These are phyloP conservation scores for Candida smagusa DNA, from an alignment of 1,139 yeast genomes.

Conservation along the genomic window DNA sequence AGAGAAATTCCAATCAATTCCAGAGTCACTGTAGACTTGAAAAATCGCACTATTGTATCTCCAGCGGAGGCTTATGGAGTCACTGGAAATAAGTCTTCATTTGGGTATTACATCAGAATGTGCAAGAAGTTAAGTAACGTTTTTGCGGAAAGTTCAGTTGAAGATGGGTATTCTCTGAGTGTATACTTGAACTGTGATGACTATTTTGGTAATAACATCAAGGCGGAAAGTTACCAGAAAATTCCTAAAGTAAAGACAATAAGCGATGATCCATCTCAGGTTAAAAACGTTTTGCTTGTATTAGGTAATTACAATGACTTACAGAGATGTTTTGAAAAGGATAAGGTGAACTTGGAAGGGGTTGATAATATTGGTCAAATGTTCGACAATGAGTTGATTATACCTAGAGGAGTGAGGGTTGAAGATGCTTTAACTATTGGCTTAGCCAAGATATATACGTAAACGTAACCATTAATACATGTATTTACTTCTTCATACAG, in stretches of 20 bases:
- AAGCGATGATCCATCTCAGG: constrained; percentile 9
- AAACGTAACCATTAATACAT: neutral
- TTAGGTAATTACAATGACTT: constrained; percentile 65
- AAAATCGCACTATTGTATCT: constrained; percentile 61
- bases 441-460: constrained; percentile 37
- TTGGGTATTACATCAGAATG: constrained; percentile 75
- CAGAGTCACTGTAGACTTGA: constrained; percentile 74
- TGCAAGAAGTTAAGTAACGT: constrained; percentile 59
- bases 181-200: constrained; percentile 68
- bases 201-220: constrained; percentile 36
- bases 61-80: constrained; percentile 70
- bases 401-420: constrained; percentile 57
- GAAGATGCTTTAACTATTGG: constrained; percentile 73
- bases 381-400: constrained; percentile 61
- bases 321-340: constrained; percentile 46
- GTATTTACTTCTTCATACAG: neutral
- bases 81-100: constrained; percentile 56
- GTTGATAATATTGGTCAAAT: constrained; percentile 55
- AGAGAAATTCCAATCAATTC: constrained; percentile 74
- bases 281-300: constrained; percentile 46
- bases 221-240: constrained; percentile 12
- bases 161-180: constrained; percentile 70
- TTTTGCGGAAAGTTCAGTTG: constrained; percentile 66
- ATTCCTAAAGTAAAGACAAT: constrained; percentile 12
- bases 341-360: constrained; percentile 47